Conservation (phyloP, 306 rosid genomes). For the Gynostemma pentaphyllum region DNA sequence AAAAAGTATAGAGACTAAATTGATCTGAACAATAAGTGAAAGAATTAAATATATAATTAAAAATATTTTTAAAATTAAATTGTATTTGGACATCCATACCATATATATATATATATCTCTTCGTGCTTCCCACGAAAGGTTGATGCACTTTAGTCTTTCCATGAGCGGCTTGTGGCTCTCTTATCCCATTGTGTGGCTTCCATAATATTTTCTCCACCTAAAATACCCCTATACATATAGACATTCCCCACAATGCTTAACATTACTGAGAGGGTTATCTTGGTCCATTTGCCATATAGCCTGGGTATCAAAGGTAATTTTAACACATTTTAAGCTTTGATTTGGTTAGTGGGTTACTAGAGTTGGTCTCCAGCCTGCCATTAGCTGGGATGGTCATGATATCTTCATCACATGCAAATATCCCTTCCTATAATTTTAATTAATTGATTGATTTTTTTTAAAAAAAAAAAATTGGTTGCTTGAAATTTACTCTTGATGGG, state of each 20-base stretch:
- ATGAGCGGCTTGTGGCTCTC: neutral
- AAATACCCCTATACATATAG: neutral
- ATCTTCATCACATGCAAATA: conserved; percentile 8
- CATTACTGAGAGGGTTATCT: neutral
- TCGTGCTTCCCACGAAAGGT: neutral
- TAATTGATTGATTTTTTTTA: neutral
- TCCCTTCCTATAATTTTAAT: neutral
- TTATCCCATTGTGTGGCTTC: neutral
- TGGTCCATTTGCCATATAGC: neutral
- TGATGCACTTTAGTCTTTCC: neutral
- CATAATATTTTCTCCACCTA: neutral
- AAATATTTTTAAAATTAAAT: neutral
- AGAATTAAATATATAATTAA: no score
- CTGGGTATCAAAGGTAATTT: neutral
- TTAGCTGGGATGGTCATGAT: conserved; percentile 9
- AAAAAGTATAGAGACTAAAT: no score
- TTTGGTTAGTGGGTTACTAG: conserved; percentile 7
- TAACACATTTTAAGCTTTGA: conserved; percentile 1
- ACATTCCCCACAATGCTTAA: neutral
- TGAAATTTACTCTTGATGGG: neutral
- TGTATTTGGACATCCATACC: no score
- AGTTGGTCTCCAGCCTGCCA: conserved; percentile 4
- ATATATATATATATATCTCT: neutral
- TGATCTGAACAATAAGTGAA: no score
- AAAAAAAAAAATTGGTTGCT: neutral